Evolutionary conservation across 1,284 basidiomycete species (phyloP).

Genomic region (Clitocybe nebularis): DNA sequence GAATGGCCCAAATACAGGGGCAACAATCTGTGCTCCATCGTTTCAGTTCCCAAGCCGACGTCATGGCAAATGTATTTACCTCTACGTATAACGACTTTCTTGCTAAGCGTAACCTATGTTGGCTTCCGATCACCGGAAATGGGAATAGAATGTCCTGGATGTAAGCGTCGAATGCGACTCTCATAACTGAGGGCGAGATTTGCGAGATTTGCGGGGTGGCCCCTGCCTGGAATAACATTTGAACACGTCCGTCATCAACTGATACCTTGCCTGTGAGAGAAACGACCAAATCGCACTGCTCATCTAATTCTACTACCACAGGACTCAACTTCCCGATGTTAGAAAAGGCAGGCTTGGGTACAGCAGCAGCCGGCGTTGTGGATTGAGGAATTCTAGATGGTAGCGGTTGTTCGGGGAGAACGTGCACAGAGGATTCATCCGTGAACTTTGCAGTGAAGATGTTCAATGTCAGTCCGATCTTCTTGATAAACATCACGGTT

Average conservation of each 20-base stretch:
- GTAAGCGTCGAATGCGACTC: constrained; percentile 22
- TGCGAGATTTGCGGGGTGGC: constrained; percentile 23
- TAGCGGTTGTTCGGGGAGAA: constrained; percentile 12
- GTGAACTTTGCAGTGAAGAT: constrained; percentile 27
- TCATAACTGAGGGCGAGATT: constrained; percentile 29
- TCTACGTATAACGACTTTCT: constrained; percentile 29
- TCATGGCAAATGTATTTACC: constrained; percentile 16
- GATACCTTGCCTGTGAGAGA: constrained; percentile 22
- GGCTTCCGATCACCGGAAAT: constrained; percentile 28
- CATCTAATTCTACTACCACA: constrained; percentile 26
- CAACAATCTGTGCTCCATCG: constrained; percentile 5
- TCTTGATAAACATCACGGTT: constrained; percentile 9
- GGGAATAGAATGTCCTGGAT: constrained; percentile 30
- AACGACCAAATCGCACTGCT: constrained; percentile 25
- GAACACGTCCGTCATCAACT: constrained; percentile 21
- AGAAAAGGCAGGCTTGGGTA: background rate
- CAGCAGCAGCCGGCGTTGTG: background rate
- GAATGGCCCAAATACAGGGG: constrained; percentile 20
- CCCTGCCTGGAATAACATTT: constrained; percentile 19
- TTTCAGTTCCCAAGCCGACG: constrained; percentile 11
- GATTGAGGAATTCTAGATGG: background rate
- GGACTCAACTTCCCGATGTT: constrained; percentile 17
- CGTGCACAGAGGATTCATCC: constrained; percentile 27
- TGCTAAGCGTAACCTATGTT: constrained; percentile 24
- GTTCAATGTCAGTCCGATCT: constrained; percentile 24